phyloP scores from a whole-genome alignment of 176 grass and related monocot genomes.

The Canna indica region DNA sequence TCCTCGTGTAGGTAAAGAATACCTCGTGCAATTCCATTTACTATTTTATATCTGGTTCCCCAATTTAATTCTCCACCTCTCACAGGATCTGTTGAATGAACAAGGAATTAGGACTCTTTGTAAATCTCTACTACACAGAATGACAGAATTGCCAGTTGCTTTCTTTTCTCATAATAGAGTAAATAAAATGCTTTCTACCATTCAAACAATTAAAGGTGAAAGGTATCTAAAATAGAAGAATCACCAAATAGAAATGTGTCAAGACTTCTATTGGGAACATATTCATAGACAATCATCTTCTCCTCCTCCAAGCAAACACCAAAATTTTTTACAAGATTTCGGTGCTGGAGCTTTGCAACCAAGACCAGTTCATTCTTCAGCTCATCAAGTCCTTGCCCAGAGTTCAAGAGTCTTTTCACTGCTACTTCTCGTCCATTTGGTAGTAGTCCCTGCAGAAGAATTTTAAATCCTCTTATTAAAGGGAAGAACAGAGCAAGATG shows the following conservation, averaged over 20 bases:
- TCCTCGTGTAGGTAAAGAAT: too few relatives aligned
- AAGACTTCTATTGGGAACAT: slow-evolving; percentile 75
- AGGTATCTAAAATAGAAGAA: neutral
- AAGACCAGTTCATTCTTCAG: slow-evolving; percentile 1
- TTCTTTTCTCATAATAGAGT: too few relatives aligned
- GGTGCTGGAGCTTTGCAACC: slow-evolving; percentile 24
- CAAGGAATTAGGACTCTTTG: too few relatives aligned
- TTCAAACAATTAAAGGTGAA: neutral
- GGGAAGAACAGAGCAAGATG: neutral
- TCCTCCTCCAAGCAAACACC: slow-evolving; percentile 27
- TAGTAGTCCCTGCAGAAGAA: slow-evolving; percentile 17
- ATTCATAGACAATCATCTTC: slow-evolving; percentile 46
- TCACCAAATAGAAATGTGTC: slow-evolving; percentile 63
- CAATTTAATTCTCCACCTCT: slow-evolving; percentile 11
- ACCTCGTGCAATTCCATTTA: slow-evolving; percentile 37
- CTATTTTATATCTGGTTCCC: slow-evolving; percentile 25
- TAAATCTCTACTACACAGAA: too few relatives aligned
- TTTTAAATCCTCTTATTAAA: too few relatives aligned
- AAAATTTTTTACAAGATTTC: slow-evolving; percentile 23
- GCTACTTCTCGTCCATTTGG: slow-evolving; percentile 9
- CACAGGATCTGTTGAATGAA: slow-evolving; percentile 1
- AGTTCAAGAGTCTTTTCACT: slow-evolving; percentile 10
- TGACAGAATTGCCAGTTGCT: too few relatives aligned
- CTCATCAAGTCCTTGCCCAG: slow-evolving; percentile 2
- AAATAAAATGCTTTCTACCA: too few relatives aligned